Conservation (phyloP, 257 asterid species). For the Anisodus tanguticus region DNA sequence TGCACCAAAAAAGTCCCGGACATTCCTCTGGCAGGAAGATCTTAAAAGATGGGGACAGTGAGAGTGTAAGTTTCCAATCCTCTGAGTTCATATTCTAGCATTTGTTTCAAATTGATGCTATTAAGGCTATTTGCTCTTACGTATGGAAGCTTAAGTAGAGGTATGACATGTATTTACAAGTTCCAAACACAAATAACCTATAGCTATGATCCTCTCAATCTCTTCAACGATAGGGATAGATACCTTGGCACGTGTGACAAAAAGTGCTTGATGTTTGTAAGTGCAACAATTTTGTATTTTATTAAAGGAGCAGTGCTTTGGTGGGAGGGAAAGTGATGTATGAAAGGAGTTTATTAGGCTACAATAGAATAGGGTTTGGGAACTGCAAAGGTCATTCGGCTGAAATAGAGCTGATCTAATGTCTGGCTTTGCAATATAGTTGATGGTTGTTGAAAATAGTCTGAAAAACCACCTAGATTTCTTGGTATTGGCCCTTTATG, state of each 20-base stretch:
- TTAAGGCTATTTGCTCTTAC: background rate
- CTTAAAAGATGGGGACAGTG: conserved; percentile 35
- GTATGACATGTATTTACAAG: background rate
- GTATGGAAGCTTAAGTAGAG: background rate
- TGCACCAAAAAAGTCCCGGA: conserved; percentile 32
- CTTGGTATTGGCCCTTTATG: background rate
- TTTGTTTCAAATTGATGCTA: conserved; percentile 21
- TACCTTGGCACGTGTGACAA: background rate
- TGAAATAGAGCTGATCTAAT: conserved; percentile 3
- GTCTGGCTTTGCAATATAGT: background rate
- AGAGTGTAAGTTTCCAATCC: conserved; percentile 47
- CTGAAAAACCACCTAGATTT: conserved; percentile 3
- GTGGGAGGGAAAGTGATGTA: background rate
- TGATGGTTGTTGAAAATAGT: conserved; percentile 11
- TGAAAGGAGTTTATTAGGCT: background rate
- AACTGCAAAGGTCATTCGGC: background rate
- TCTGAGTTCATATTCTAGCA: conserved; percentile 5
- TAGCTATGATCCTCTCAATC: conserved; percentile 7
- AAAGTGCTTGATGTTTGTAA: background rate
- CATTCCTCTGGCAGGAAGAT: background rate
- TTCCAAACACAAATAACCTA: background rate
- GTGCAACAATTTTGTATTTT: conserved; percentile 14
- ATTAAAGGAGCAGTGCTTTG: background rate
- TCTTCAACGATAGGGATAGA: conserved; percentile 2
- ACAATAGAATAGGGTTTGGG: background rate